These are phyloP conservation scores for Chlorella variabilis DNA, from an alignment of 163 green algal species.

Conservation along the genomic window DNA sequence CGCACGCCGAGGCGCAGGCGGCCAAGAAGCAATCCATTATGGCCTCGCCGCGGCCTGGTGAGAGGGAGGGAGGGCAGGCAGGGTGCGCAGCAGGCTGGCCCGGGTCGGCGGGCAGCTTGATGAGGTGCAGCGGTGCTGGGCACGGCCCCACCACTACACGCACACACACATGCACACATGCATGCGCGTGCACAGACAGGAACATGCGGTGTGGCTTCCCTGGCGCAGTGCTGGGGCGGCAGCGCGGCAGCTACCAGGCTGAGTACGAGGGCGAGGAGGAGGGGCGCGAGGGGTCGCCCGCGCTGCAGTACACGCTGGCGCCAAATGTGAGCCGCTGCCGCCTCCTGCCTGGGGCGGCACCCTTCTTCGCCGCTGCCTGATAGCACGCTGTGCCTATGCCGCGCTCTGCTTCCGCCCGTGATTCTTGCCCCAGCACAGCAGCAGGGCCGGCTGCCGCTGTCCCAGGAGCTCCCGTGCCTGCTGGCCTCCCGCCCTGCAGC, in stretches of 20 bases:
- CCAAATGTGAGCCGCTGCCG: conserved; percentile 9
- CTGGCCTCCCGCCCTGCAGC: no score
- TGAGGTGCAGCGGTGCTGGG: no score
- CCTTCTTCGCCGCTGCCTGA: no score
- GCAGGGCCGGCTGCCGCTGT: no score
- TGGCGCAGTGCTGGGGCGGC: conserved; percentile 17
- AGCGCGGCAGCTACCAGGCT: neutral
- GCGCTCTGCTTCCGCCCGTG: neutral
- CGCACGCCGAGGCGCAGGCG: conserved; percentile 63
- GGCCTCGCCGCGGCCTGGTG: conserved; percentile 33
- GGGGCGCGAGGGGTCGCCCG: conserved; percentile 5
- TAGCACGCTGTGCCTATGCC: neutral
- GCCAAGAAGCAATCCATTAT: conserved; percentile 51
- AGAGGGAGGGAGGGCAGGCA: neutral
- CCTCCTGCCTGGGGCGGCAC: neutral
- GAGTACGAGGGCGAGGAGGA: neutral
- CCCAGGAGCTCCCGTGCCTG: no score
- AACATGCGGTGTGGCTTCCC: neutral
- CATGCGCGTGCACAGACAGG: no score
- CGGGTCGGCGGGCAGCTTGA: no score
- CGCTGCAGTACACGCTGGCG: conserved; percentile 4
- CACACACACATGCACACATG: no score
- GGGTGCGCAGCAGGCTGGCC: no score
- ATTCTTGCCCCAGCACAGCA: no score
- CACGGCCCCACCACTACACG: no score